Evolutionary conservation across 495 filamentous ascomycete genomes (phyloP), one percentile per base, ranked within the genome.

Genomic region (Massariosphaeria phaeospora): DNA sequence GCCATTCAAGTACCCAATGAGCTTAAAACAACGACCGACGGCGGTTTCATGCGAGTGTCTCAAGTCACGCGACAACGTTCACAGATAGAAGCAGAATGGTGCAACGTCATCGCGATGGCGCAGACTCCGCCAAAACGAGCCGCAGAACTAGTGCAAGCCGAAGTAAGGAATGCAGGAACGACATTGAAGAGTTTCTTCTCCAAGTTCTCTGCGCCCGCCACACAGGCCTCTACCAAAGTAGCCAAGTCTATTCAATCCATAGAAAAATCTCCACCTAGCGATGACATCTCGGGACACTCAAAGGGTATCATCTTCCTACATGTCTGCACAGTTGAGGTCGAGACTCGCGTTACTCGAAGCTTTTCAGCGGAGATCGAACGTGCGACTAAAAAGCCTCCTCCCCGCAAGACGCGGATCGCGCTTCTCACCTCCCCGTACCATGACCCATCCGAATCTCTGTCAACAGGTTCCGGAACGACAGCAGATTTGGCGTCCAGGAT

Each of bases 301-400:
- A 83, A 75, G 5, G 88, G 87, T 1, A 85, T 82, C 30, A 85
- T 96, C 18, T 97, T 95, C 64, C 75, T 99, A 23, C 79, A 91
- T 44, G 84, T 94, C 30, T 94, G 85, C 33, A 90, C 88, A 0
- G 90, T 88, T 20, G 80, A 79, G 34, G 82, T 96, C n/a, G 73
- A 77, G 33, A 89, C 89, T 29, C 83, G 77, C 20, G 78, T 95
- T 0, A 71, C 75, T 39, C 66, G 73, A 25, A 75, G 72, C 31
- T 84, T 96, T 59, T 82, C 86, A 10, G 75, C 80, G 13, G 94
- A 99, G 67, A 77, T 97, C n/a, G 91, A 97, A 73, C 77, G 94
- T 29, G 91, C 94, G 20, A 97, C 94, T 2, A 95, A 96, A 69
- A 99, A 99, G 66, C 86, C 90, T 17, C 94, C 94, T 7, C 94